Percentiles rank a stretch among this genome's conserved stretches.
Evolutionary conservation across 1,139 yeast species (phyloP).

Genomic region (Yamadazyma sp.): DNA sequence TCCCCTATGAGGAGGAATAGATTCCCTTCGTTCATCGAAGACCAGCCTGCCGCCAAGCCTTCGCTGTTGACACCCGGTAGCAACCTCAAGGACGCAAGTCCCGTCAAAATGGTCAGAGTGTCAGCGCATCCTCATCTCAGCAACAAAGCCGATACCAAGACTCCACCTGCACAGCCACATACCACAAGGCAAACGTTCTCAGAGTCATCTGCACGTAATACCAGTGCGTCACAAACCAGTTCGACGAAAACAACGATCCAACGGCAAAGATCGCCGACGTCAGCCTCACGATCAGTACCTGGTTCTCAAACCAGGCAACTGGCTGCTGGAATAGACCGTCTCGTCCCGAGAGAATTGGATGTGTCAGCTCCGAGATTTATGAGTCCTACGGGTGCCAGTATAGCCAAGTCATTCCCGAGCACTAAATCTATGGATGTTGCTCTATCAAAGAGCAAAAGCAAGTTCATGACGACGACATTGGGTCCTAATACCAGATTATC

Average conservation of each 20-base stretch:
- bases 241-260: too few relatives aligned
- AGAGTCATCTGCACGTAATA: too few relatives aligned
- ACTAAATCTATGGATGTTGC: constrained; percentile 1
- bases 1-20: constrained; percentile 17
- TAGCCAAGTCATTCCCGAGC: constrained; percentile 8
- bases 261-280: background rate
- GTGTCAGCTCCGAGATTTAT: constrained; percentile 8
- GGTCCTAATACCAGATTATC: constrained; percentile 16
- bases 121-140: too few relatives aligned
- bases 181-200: too few relatives aligned
- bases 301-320: background rate
- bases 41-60: constrained; percentile 1
- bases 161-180: background rate
- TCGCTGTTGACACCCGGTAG: background rate
- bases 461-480: constrained; percentile 38
- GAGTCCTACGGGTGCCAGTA: constrained; percentile 13
- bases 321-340: background rate
- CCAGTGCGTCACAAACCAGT: too few relatives aligned
- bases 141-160: too few relatives aligned
- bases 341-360: constrained; percentile 3
- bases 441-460: constrained; percentile 22
- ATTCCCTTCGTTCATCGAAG: constrained; percentile 16
- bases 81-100: too few relatives aligned
- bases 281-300: background rate
- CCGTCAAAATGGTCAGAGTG: too few relatives aligned